Base-by-base conservation (phyloP, 169 alveolate genomes). In the Plasmodium knowlesi region DNA sequence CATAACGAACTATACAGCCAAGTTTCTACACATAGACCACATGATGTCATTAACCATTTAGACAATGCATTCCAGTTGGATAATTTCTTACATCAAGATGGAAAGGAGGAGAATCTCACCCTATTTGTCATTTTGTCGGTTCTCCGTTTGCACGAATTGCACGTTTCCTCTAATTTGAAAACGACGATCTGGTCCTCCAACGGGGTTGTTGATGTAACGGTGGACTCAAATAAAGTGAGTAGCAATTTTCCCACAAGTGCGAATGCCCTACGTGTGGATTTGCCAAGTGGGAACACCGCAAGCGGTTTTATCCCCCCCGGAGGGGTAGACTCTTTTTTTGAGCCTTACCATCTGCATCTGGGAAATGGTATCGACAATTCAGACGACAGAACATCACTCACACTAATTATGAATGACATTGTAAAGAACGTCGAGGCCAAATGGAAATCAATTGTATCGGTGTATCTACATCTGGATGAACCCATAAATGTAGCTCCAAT, bases 391-490 rank as follows among this genome's bases (percentile, higher is more conserved):
- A 19, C 46, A 25, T n/a, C 32, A n/a, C 32, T 61, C 25, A 61
- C 74, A 1, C 74, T 61, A 4, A 73, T 73, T 2, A 6, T 73
- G 8, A 16, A 6, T 1, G 74, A 73, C 19, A 73, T 84, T 73
- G 39, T 84, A 10, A 9, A 73, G n/a, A 16, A 32, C 19, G 79
- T 84, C 37, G 57, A 84, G 57, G 28, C 6, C 12, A 71, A 74
- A 10, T 73, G 32, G 22, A 50, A 46, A 1, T 8, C 71, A 5
- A 84, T 84, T 28, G 22, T 9, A 9, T 41, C 74, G 1, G 85
- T 84, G 25, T 73, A 73, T 84, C 34, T 84, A 19, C 67, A 46
- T 37, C n/a, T 84, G 12, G 32, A 22, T 30, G 93, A 84, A 5
- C 16, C 53, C 14, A 34, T 84, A 28, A 74, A 22, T n/a, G 50